Conservation (phyloP, 306 rosid species). For the Prunus campanulata region DNA sequence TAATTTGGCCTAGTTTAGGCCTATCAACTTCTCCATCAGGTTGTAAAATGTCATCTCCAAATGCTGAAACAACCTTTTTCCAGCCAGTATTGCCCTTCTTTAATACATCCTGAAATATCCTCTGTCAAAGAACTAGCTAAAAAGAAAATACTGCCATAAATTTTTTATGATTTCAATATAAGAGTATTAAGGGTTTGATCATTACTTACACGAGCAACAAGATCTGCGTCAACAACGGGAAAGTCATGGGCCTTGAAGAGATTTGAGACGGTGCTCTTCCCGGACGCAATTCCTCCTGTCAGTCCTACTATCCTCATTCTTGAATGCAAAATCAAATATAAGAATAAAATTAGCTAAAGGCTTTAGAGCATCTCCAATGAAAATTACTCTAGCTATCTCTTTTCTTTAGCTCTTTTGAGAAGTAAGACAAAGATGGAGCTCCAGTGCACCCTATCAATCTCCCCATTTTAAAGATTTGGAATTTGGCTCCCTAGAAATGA, state of each 20-base stretch:
- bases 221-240: conserved; percentile 74
- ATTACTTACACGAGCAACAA: conserved; percentile 68
- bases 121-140: neutral
- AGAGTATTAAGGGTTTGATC: neutral
- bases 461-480: too few relatives aligned
- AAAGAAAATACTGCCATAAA: neutral
- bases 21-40: conserved; percentile 74
- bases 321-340: neutral
- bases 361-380: neutral
- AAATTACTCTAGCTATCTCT: neutral
- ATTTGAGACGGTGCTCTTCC: conserved; percentile 83
- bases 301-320: conserved; percentile 78
- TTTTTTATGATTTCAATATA: neutral
- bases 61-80: conserved; percentile 68
- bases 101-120: conserved; percentile 48
- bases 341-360: neutral
- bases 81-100: conserved; percentile 72
- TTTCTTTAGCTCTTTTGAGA: neutral
- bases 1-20: conserved; percentile 71
- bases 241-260: conserved; percentile 68
- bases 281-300: conserved; percentile 77
- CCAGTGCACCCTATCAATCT: neutral
- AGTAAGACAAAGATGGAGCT: neutral
- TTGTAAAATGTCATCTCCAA: conserved; percentile 70
- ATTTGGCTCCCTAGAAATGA: too few relatives aligned